Evolutionary conservation across 306 rosid genomes (phyloP).

Genomic region (Prunus mume): DNA sequence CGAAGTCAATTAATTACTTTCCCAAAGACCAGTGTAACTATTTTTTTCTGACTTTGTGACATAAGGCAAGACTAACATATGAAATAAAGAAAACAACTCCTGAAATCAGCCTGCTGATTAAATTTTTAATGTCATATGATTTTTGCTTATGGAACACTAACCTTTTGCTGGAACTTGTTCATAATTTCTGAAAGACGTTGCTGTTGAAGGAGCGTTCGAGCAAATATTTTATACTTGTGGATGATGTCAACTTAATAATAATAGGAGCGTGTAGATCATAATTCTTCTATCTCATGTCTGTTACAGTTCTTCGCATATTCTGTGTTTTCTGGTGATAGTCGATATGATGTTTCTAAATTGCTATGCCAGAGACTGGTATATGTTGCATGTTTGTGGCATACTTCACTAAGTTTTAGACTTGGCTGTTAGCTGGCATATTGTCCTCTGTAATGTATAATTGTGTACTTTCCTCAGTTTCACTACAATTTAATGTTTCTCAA

Average conservation of each 20-base stretch:
- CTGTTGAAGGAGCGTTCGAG: background rate
- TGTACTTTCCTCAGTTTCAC: background rate
- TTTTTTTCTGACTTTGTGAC: background rate
- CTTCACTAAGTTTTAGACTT: background rate
- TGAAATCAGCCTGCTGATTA: background rate
- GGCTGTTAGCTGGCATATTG: background rate
- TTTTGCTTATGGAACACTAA: background rate
- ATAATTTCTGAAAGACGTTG: background rate
- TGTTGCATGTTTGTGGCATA: background rate
- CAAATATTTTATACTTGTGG: background rate
- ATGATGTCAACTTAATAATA: background rate
- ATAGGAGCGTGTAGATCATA: background rate
- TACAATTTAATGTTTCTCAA: background rate
- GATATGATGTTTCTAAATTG: background rate
- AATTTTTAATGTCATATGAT: background rate
- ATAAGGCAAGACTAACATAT: background rate
- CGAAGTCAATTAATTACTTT: background rate
- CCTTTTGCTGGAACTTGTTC: background rate
- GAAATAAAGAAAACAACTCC: background rate
- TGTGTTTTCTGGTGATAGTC: background rate
- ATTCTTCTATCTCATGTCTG: background rate
- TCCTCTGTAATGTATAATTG: background rate
- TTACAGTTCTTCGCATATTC: background rate
- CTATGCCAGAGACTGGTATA: background rate
- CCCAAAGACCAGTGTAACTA: background rate